These are phyloP conservation scores for Arctium lappa DNA, from an alignment of 129 eudicot species.

Conservation along the genomic window DNA sequence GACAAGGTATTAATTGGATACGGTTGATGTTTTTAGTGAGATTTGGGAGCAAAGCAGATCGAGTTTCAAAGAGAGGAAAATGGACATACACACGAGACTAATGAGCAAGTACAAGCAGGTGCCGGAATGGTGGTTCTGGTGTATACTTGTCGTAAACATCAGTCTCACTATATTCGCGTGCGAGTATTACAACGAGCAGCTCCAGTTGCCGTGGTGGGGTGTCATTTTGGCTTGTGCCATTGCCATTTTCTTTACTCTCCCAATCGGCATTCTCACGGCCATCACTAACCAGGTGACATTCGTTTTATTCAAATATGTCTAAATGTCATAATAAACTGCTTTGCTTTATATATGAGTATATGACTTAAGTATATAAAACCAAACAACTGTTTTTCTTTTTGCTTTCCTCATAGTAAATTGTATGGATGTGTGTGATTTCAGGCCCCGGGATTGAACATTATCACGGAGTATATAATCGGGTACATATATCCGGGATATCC, in stretches of 20 bases:
- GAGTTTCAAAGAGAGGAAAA: conserved; percentile 64
- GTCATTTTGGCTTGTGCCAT: conserved; percentile 84
- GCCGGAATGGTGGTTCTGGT: conserved; percentile 99
- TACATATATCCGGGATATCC: conserved; percentile 97
- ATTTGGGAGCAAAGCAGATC: conserved; percentile 94
- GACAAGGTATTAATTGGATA: neutral
- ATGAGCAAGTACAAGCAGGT: conserved; percentile 91
- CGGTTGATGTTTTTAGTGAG: conserved; percentile 45
- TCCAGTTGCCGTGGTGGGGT: conserved; percentile 99
- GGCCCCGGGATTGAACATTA: conserved; percentile 90
- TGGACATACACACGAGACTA: conserved; percentile 87
- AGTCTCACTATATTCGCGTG: conserved; percentile 74
- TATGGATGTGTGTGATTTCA: conserved; percentile 13
- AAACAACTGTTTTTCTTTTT: neutral
- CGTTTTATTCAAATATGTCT: neutral
- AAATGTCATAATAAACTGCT: neutral
- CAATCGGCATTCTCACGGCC: conserved; percentile 93
- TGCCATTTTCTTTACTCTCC: conserved; percentile 94
- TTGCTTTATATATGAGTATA: too few relatives aligned
- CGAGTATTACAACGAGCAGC: conserved; percentile 93
- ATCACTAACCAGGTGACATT: conserved; percentile 82
- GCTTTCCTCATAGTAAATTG: neutral
- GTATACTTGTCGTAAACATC: conserved; percentile 65
- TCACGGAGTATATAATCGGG: conserved; percentile 93
- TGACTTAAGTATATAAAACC: too few relatives aligned